Conservation (phyloP, 2,329 filamentous ascomycete genomes). For the Paraphoma chrysanthemicola region DNA sequence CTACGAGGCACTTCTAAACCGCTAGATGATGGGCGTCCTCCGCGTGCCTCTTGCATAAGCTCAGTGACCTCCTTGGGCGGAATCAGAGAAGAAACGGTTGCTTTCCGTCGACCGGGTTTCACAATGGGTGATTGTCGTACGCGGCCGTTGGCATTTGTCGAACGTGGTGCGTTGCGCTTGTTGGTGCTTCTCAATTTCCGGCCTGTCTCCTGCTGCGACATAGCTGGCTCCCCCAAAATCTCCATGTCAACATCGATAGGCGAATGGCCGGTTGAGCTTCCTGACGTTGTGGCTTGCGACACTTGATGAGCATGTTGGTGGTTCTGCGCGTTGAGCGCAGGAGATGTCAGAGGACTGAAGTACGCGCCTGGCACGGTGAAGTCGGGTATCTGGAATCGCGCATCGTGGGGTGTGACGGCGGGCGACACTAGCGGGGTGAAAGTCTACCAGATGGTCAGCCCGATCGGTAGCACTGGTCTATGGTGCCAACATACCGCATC, state of each 20-base stretch:
- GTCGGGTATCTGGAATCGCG: conserved; percentile 66
- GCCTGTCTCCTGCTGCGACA: conserved; percentile 52
- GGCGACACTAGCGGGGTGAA: conserved; percentile 85
- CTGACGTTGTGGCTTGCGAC: conserved; percentile 55
- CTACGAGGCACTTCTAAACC: conserved; percentile 33
- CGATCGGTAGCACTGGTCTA: not conserved
- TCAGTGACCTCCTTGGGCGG: conserved; percentile 55
- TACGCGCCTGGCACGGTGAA: conserved; percentile 73
- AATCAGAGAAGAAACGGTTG: conserved; percentile 52
- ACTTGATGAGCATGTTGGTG: conserved; percentile 40
- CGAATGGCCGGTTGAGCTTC: conserved; percentile 58
- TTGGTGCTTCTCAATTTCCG: conserved; percentile 37
- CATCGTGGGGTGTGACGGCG: conserved; percentile 81
- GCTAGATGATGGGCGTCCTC: conserved; percentile 28
- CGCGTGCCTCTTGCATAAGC: conserved; percentile 47
- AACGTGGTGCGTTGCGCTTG: conserved; percentile 62
- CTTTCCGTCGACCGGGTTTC: conserved; percentile 64
- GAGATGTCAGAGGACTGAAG: conserved; percentile 84
- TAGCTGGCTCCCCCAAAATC: conserved; percentile 48
- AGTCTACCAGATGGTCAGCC: conserved; percentile 62
- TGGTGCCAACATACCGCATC: conserved; percentile 63
- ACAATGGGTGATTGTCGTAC: conserved; percentile 76
- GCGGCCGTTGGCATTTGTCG: conserved; percentile 50
- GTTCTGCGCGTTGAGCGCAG: conserved; percentile 76
- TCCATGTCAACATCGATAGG: conserved; percentile 56